Evolutionary conservation across 2,329 filamentous ascomycete genomes (phyloP).

Genomic region (Trichoderma sp.): DNA sequence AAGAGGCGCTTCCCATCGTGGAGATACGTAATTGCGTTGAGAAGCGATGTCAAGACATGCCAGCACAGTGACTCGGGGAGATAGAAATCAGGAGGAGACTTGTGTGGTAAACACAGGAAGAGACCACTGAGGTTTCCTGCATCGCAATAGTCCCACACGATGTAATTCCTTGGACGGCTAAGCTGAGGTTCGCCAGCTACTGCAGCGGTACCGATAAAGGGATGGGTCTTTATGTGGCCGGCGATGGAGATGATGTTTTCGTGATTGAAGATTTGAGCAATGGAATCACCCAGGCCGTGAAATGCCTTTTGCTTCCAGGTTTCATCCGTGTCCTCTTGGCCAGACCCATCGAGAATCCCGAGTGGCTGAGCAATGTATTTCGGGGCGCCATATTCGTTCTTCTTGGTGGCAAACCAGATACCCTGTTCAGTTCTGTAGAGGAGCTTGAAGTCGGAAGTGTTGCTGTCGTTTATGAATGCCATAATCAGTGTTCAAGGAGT

Average conservation of each 20-base stretch:
- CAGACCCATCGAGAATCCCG: conserved; percentile 18
- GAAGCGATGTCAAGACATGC: conserved; percentile 53
- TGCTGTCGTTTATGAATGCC: background rate
- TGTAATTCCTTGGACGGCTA: conserved; percentile 33
- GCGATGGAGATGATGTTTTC: conserved; percentile 50
- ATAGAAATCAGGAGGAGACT: conserved; percentile 33
- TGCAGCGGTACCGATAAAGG: conserved; percentile 21
- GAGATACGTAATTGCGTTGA: conserved; percentile 53
- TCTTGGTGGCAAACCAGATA: conserved; percentile 36
- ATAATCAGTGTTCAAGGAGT: background rate
- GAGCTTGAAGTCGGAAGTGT: conserved; percentile 31
- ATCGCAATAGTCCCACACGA: conserved; percentile 56
- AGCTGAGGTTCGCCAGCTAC: conserved; percentile 11
- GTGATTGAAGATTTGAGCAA: conserved; percentile 47
- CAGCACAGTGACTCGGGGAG: conserved; percentile 57
- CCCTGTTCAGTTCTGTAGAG: conserved; percentile 32
- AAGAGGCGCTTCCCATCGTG: conserved; percentile 48
- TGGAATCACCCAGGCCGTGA: conserved; percentile 29
- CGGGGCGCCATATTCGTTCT: conserved; percentile 33
- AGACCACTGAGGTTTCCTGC: conserved; percentile 50
- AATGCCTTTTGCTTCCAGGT: conserved; percentile 28
- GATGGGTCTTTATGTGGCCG: conserved; percentile 37
- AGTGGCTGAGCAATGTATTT: conserved; percentile 37
- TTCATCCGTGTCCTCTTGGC: background rate
- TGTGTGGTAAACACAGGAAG: conserved; percentile 33